phyloP scores from a whole-genome alignment of 768 basidiomycete species.

The Strobilomyces confusus region DNA sequence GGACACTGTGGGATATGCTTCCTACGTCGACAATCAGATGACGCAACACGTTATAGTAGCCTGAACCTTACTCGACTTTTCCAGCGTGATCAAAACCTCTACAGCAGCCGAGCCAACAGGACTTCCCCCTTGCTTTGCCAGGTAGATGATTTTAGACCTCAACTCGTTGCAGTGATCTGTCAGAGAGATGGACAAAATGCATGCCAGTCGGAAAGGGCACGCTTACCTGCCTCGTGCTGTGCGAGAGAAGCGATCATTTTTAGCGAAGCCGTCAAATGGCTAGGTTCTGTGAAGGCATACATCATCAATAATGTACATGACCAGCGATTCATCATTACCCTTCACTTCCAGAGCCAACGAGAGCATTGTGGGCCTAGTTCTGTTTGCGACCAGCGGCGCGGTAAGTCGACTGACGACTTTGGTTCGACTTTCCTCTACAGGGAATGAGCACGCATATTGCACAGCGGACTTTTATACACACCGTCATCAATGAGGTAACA shows the following conservation, averaged over 20 bases:
- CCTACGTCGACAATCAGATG: not conserved
- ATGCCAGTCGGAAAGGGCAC: not conserved
- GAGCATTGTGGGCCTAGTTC: not conserved
- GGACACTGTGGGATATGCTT: not conserved
- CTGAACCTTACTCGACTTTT: not conserved
- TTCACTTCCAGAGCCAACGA: not conserved
- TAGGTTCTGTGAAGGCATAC: not conserved
- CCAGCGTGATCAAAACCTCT: conserved; percentile 2
- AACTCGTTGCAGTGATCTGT: not conserved
- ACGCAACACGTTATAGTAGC: not conserved
- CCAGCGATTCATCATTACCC: not conserved
- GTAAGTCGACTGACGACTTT: not conserved
- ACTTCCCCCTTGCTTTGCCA: not conserved
- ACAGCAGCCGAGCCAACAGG: conserved; percentile 6
- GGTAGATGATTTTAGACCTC: not conserved
- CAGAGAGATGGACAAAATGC: not conserved
- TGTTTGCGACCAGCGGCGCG: not conserved
- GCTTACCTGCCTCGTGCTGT: not conserved
- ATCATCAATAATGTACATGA: not conserved
- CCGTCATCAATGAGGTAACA: not conserved
- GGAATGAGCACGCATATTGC: not conserved
- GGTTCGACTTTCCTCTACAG: not conserved
- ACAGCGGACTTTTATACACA: not conserved
- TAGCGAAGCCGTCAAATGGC: not conserved
- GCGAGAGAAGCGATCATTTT: conserved; percentile 2